Evolutionary conservation across 768 basidiomycete species (phyloP).

Genomic region (Lentinula edodes): DNA sequence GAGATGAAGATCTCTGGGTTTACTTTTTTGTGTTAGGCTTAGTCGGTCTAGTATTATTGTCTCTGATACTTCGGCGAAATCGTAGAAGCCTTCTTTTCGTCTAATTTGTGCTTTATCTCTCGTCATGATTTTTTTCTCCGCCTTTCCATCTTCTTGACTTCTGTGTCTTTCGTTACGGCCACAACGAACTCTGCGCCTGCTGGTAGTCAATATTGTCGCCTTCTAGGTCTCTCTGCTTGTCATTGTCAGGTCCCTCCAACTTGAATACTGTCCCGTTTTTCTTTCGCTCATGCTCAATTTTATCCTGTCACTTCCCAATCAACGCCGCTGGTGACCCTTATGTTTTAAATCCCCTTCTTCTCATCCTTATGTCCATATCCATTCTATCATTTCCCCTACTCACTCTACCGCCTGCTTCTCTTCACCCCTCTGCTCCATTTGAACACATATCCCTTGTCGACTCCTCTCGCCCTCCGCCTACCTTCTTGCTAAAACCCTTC

Average conservation of each 20-base stretch:
- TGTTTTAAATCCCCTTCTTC: slow-evolving; percentile 44
- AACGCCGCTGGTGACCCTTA: slow-evolving; percentile 78
- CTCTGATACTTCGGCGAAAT: too few relatives aligned
- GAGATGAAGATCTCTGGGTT: too few relatives aligned
- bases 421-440: slow-evolving; percentile 47
- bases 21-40: too few relatives aligned
- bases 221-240: too few relatives aligned
- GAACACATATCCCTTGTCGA: slow-evolving; percentile 62
- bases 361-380: slow-evolving; percentile 53
- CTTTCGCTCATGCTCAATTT: slow-evolving; percentile 74
- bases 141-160: too few relatives aligned
- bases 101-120: slow-evolving; percentile 1
- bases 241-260: too few relatives aligned
- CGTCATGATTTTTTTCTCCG: not conserved
- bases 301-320: slow-evolving; percentile 80
- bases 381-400: slow-evolving; percentile 74
- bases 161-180: not conserved
- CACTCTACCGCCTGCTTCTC: slow-evolving; percentile 42
- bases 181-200: not conserved
- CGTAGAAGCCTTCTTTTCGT: too few relatives aligned
- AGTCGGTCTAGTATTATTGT: too few relatives aligned
- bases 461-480: slow-evolving; percentile 12
- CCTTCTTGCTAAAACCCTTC: too few relatives aligned
- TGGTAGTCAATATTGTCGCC: not conserved
- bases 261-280: slow-evolving; percentile 49